These are phyloP conservation scores for Colletotrichum sp. DNA, from an alignment of 2,329 filamentous ascomycete species.

Conservation along the genomic window DNA sequence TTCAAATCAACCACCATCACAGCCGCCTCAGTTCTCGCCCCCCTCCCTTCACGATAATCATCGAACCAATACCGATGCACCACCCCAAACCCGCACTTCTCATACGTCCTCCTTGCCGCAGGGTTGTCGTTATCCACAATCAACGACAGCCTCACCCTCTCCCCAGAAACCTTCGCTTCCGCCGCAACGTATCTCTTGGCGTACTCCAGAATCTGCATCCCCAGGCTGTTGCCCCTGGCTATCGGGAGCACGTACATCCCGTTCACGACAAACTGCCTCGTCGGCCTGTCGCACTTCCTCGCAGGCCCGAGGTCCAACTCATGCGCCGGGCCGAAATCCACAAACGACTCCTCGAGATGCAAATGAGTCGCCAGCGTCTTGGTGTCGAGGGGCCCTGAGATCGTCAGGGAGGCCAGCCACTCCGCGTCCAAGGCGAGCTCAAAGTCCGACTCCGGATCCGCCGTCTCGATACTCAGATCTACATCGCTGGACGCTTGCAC, in stretches of 20 bases:
- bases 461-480: not conserved
- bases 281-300: too few species aligned
- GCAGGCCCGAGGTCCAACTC: not conserved
- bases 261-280: not conserved
- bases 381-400: conserved; percentile 5
- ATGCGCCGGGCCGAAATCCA: not conserved
- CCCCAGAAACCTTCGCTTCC: not conserved
- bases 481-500: not conserved
- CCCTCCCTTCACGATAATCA: not conserved
- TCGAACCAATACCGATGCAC: conserved; percentile 19
- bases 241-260: conserved; percentile 15
- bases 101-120: not conserved
- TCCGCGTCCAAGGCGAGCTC: not conserved
- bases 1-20: conserved; percentile 6
- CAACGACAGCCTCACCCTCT: not conserved
- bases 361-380: not conserved
- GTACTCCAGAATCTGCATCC: not conserved
- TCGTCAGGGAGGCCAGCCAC: conserved; percentile 1
- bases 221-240: not conserved
- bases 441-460: not conserved
- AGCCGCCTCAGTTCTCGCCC: conserved; percentile 5
- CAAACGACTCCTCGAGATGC: not conserved
- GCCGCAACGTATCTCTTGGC: not conserved
- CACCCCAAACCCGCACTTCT: not conserved
- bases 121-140: conserved; percentile 15